Conservation (phyloP, 495 filamentous ascomycete genomes). For the Lophium mytilinum region DNA sequence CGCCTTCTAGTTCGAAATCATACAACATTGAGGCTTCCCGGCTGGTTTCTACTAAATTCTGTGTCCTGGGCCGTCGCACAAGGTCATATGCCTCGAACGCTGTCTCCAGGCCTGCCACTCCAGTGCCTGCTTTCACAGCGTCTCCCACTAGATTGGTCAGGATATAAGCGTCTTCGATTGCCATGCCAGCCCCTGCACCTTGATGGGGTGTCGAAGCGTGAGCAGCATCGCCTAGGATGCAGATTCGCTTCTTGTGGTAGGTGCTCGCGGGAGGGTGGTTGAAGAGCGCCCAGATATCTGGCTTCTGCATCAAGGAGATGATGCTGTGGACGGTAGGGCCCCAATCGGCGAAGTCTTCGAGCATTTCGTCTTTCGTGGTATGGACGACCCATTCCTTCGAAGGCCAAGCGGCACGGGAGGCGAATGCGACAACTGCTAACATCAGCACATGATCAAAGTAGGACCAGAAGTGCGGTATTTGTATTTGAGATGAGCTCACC, state of each 20-base stretch:
- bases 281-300: constrained; percentile 50
- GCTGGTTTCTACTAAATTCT: constrained; percentile 26
- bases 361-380: constrained; percentile 48
- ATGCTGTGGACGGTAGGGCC: constrained; percentile 41
- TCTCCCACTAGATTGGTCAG: constrained; percentile 48
- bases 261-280: constrained; percentile 48
- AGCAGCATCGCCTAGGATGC: constrained; percentile 60
- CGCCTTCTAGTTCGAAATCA: constrained; percentile 28
- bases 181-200: constrained; percentile 59
- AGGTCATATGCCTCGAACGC: constrained; percentile 57
- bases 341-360: constrained; percentile 47
- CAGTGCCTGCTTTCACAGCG: constrained; percentile 20
- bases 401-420: constrained; percentile 39
- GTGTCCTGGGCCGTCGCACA: constrained; percentile 41
- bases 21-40: constrained; percentile 28
- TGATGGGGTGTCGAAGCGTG: constrained; percentile 65
- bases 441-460: not conserved
- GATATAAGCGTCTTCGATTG: constrained; percentile 59
- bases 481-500: not conserved
- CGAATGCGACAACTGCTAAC: constrained; percentile 39
- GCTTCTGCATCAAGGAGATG: constrained; percentile 37
- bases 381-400: constrained; percentile 49
- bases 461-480: no score
- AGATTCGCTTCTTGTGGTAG: constrained; percentile 47
- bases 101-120: constrained; percentile 34